Percentiles rank a stretch among this genome's conserved stretches.
Conservation (phyloP, 2,329 filamentous ascomycete genomes). For the Fonsecaea nubica region DNA sequence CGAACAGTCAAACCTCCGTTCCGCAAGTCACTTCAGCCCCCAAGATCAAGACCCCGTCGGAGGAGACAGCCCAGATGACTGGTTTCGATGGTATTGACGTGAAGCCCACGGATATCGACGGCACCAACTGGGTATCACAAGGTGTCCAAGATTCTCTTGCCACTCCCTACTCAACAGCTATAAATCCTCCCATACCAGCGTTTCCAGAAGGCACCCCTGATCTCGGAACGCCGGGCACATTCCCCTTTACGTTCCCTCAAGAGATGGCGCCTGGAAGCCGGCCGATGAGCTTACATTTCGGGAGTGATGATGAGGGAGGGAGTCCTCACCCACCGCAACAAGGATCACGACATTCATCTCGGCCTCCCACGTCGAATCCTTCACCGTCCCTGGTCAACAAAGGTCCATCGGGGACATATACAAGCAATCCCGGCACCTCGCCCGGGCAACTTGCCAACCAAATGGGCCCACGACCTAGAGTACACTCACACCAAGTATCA, state of each 20-base stretch:
- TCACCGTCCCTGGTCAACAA: constrained; percentile 38
- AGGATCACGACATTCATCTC: constrained; percentile 35
- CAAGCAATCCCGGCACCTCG: constrained; percentile 22
- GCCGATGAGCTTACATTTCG: constrained; percentile 41
- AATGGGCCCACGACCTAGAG: constrained; percentile 22
- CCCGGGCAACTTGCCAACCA: constrained; percentile 27
- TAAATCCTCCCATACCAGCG: constrained; percentile 37
- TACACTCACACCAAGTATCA: constrained; percentile 35
- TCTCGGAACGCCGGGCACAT: constrained; percentile 29
- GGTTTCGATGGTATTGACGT: constrained; percentile 29
- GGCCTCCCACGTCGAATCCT: constrained; percentile 41
- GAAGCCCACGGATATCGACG: constrained; percentile 27
- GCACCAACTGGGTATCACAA: constrained; percentile 30
- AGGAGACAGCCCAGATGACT: constrained; percentile 32
- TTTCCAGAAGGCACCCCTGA: constrained; percentile 38
- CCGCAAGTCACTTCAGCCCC: constrained; percentile 40
- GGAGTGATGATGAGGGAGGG: constrained; percentile 41
- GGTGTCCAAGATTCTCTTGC: constrained; percentile 34
- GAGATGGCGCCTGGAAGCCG: constrained; percentile 31
- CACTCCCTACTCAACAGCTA: constrained; percentile 34
- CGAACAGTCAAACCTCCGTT: constrained; percentile 35
- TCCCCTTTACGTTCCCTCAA: constrained; percentile 39
- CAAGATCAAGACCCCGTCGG: constrained; percentile 35
- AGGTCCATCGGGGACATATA: constrained; percentile 28
- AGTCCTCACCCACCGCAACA: constrained; percentile 35